Base-by-base conservation (phyloP, 768 basidiomycete genomes). In the Nidula microcarpa region DNA sequence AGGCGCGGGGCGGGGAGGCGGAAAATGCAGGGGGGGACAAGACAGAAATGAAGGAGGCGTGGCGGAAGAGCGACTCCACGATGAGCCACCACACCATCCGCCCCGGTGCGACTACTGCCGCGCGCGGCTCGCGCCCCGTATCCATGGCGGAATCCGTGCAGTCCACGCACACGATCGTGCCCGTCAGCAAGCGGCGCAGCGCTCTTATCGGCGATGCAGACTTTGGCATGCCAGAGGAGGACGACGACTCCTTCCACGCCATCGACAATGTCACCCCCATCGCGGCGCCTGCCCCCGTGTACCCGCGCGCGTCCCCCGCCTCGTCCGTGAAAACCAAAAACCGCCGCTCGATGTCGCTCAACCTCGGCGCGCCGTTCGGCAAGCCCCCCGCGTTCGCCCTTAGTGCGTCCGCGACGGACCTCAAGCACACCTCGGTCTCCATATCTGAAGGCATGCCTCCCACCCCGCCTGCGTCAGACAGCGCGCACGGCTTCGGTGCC, bases 61-160 rank as follows among this genome's bases (percentile, higher is more conserved):
- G 89, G 86, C 73, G 89, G 61, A 89, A 87, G 70, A 90, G 89
- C 59, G 89, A 92, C 67, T 85, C 89, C 5, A 90, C 88, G n/a
- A 81, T 86, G 63, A 86, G 87, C 61, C 84, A 86, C 62, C 80
- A 80, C 56, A 91, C 89, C 16, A 80, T 89, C 52, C 80, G 87
- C 33, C 80, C 84, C 35, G 74, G 80, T 10, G 69, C 74, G 33
- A 60, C 71, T 11, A 75, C 74, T 37, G 66, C 64, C 34, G 45
- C 30, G 14, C 78, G 77, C 30, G 72, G 85, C 2, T 83, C 86
- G 36, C 77, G 89, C 13, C 89, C 89, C 3, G 86, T 89, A 33
- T 91, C 89, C 7, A 80, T 86, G 69, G 87, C 87, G 7, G 89
- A 89, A 55, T 89, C 87, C 0, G 71, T 89, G 51, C 86, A 88